A percentile compares a stretch with the other conserved stretches of the same genome.
These are phyloP conservation scores for Fusarium succisae DNA, from an alignment of 2,329 filamentous ascomycete species.

Conservation along the genomic window DNA sequence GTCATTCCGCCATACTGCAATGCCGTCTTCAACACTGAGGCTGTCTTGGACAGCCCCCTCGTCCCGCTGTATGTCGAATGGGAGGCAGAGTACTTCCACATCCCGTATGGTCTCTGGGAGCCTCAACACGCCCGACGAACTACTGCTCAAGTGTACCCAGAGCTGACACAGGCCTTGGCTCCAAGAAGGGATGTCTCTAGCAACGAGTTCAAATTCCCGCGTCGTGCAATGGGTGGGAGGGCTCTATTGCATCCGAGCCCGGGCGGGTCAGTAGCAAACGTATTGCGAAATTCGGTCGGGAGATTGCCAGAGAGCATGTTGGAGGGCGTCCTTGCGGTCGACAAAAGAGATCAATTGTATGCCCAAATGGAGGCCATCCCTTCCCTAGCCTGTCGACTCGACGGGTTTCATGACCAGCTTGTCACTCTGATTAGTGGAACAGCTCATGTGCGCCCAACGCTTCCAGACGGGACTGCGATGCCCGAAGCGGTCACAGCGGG, in stretches of 20 bases:
- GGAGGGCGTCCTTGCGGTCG: not conserved
- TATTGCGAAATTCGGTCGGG: not conserved
- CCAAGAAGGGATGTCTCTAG: not conserved
- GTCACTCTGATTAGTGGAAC: not conserved
- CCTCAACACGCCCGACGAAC: not conserved
- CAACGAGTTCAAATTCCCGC: too few species aligned
- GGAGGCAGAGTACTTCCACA: not conserved
- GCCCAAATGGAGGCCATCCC: not conserved
- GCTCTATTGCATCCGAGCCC: not conserved
- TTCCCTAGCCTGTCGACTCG: not conserved
- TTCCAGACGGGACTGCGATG: not conserved
- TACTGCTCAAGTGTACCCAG: not conserved
- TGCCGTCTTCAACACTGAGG: not conserved
- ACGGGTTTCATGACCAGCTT: not conserved
- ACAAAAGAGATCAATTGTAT: not conserved
- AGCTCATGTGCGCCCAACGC: not conserved
- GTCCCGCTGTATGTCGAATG: rapidly evolving
- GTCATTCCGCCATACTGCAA: not conserved
- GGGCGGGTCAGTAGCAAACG: not conserved
- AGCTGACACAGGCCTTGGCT: not conserved
- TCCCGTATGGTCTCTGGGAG: not conserved
- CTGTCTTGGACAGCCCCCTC: not conserved
- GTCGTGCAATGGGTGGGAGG: not conserved
- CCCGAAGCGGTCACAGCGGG: rapidly evolving
- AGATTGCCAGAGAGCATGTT: not conserved